These are phyloP conservation scores for Stellera chamaejasme DNA, from an alignment of 345 rosid genomes.

Conservation along the genomic window DNA sequence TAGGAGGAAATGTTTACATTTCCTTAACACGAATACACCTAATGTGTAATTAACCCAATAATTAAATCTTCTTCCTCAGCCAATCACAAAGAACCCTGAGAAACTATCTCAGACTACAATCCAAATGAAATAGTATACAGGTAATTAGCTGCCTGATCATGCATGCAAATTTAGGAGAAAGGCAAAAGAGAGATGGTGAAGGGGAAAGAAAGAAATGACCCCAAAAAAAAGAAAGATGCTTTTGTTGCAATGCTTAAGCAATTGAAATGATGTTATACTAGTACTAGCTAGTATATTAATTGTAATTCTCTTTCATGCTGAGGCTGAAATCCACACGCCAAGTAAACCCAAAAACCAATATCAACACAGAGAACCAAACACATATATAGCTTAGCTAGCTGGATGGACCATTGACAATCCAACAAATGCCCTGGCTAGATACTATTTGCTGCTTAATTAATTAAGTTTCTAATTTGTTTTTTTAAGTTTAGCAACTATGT, in stretches of 20 bases:
- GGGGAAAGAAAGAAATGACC: neutral
- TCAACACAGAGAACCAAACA: too few species aligned
- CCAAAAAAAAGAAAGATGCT: neutral
- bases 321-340: slow-evolving; percentile 56
- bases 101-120: too few species aligned
- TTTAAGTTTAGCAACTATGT: too few species aligned
- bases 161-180: neutral
- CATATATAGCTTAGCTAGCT: slow-evolving; percentile 18
- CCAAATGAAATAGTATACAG: too few species aligned
- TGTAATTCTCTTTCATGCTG: slow-evolving; percentile 4
- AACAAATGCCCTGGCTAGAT: slow-evolving; percentile 12
- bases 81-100: too few species aligned
- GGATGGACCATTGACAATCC: slow-evolving; percentile 37
- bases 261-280: neutral
- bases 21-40: too few species aligned
- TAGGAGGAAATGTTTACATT: too few species aligned
- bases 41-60: too few species aligned
- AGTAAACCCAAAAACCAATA: slow-evolving; percentile 35
- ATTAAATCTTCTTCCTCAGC: too few species aligned
- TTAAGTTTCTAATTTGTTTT: neutral
- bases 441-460: neutral
- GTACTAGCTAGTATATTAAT: neutral
- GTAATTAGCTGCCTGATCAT: neutral
- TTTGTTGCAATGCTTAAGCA: slow-evolving; percentile 16
- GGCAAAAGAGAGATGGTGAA: neutral